Evolutionary conservation across 306 rosid species (phyloP), one percentile per base, ranked within the genome.

Genomic region (Castanospermum australe): DNA sequence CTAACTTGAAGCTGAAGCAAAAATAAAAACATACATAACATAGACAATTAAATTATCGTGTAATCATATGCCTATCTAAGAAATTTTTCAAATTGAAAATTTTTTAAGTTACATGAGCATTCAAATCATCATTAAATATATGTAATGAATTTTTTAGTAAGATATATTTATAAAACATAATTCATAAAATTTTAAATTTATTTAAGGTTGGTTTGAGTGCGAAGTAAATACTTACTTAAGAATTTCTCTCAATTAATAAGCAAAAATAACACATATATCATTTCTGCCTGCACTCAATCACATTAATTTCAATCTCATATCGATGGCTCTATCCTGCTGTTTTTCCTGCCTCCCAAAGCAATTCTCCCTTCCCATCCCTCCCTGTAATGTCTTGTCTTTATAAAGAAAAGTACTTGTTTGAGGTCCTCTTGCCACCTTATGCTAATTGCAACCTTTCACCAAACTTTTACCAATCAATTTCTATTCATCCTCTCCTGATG

Each of bases 401-500:
- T 54, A 41, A 78, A 44, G 70, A 68, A 82, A 76, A 59, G 47
- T 64, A n/a, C 61, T 45, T 67, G 64, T 42, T 60, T 88, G 91
- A 84, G 66, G 77, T 76, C 81, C 87, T 78, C 91, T 70, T 81
- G 11, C 84, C 81, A 89, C 91, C 90, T 82, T 80, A 71, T 36
- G 28, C 56, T 20, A 51, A 85, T 77, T 55, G 66, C 84, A 66
- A 85, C 92, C 72, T 72, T 82, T 88, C 85, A 92, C 94, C 92
- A 65, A 92, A 82, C 82, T 52, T 70, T 67, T 41, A 79, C 61
- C 25, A 54, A 33, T 81, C 70, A 63, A 45, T 28, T 77, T 50
- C 76, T 45, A 74, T 61, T 18, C 77, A 77, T 33, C 71, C 64
- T 73, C 87, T 18, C 55, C 81, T 63, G 28, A 56, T 18, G 65